A percentile compares a stretch with the other conserved stretches of the same genome.
phyloP scores from a whole-genome alignment of 73 alveolate genomes.

The Durusdinium trenchii region DNA sequence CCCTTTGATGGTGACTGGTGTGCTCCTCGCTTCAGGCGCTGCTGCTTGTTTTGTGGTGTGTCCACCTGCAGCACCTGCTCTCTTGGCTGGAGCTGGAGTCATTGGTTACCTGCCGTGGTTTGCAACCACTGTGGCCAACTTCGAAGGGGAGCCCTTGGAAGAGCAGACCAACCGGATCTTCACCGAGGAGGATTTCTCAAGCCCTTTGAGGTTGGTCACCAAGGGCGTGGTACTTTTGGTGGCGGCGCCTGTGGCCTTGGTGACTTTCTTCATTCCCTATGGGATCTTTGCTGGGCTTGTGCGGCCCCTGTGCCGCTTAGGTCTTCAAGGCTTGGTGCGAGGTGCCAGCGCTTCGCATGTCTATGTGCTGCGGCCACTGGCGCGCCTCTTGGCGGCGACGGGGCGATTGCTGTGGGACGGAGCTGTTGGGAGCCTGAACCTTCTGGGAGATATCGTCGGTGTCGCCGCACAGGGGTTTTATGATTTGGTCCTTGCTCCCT shows the following conservation, averaged over 20 bases:
- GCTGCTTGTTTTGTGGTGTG: slow-evolving; percentile 66
- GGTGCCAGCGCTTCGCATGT: slow-evolving; percentile 42
- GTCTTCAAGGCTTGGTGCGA: too few relatives aligned
- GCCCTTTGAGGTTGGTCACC: not conserved
- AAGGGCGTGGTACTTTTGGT: not conserved
- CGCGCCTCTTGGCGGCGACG: not conserved
- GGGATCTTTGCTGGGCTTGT: not conserved
- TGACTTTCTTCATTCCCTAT: not conserved
- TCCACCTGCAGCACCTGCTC: slow-evolving; percentile 11
- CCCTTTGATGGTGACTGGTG: slow-evolving; percentile 85
- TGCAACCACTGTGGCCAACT: slow-evolving; percentile 72
- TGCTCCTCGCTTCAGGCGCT: slow-evolving; percentile 73
- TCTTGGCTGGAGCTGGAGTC: not conserved
- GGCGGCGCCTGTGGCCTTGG: slow-evolving; percentile 4
- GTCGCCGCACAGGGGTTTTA: not conserved
- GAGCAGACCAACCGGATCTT: slow-evolving; percentile 23
- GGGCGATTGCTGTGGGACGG: not conserved
- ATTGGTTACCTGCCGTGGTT: slow-evolving; percentile 61
- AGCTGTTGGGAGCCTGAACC: not conserved
- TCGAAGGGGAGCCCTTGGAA: slow-evolving; percentile 11
- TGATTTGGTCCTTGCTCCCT: slow-evolving; percentile 22
- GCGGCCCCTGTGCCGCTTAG: not conserved
- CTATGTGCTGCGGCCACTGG: slow-evolving; percentile 31
- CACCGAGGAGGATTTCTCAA: not conserved
- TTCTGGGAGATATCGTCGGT: not conserved